phyloP scores from a whole-genome alignment of 768 basidiomycete genomes.

The Hebeloma cylindrosporum region DNA sequence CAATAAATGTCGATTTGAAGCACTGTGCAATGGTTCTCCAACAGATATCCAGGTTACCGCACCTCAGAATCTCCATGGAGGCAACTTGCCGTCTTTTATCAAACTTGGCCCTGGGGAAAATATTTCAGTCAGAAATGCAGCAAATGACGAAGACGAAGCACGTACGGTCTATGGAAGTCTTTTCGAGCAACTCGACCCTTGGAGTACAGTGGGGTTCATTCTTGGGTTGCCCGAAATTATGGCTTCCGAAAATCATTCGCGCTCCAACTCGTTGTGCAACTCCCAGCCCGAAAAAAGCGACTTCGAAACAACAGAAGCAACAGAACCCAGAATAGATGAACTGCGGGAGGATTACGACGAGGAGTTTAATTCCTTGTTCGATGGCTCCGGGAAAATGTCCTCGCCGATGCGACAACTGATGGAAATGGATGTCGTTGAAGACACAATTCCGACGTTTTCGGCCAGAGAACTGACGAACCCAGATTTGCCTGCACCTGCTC shows the following conservation, averaged over 20 bases:
- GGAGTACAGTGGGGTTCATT: constrained; percentile 43
- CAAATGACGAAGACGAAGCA: not conserved
- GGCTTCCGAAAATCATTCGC: not conserved
- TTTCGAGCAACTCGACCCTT: constrained; percentile 44
- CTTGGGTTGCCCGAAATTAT: constrained; percentile 30
- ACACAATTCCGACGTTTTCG: no score
- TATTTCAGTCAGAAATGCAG: not conserved
- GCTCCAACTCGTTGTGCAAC: not conserved
- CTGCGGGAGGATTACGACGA: no score
- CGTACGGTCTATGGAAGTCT: constrained; percentile 31
- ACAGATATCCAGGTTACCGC: no score
- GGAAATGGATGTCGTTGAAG: not conserved
- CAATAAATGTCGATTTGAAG: no score
- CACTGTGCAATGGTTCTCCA: no score
- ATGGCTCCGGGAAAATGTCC: no score
- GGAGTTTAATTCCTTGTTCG: no score
- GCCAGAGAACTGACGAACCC: no score
- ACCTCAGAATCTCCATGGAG: no score
- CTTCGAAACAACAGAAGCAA: not conserved
- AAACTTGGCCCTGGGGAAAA: constrained; percentile 5
- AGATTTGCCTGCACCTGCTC: no score
- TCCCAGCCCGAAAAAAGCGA: not conserved
- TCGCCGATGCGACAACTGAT: not conserved
- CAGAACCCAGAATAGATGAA: no score
- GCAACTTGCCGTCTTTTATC: constrained; percentile 10